These are phyloP conservation scores for Lasiosphaeria ovina DNA, from an alignment of 495 filamentous ascomycete genomes.

Conservation along the genomic window DNA sequence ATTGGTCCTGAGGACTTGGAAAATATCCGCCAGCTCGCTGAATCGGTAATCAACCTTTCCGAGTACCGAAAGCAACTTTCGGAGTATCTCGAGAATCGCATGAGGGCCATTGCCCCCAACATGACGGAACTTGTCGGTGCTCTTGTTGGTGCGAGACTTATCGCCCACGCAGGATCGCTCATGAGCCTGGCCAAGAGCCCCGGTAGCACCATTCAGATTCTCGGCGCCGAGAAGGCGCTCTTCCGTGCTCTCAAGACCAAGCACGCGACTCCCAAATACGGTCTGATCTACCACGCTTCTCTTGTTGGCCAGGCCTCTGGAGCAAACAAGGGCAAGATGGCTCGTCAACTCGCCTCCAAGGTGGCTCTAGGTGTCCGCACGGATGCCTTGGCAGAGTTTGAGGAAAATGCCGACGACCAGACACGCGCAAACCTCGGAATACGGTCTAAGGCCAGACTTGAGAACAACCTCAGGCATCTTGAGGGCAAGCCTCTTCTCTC, in stretches of 20 bases:
- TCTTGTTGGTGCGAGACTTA: constrained; percentile 90
- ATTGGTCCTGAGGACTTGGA: constrained; percentile 85
- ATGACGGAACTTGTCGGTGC: constrained; percentile 91
- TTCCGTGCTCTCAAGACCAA: constrained; percentile 99
- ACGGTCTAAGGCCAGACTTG: constrained; percentile 70
- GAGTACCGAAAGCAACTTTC: constrained; percentile 87
- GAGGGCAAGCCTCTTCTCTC: constrained; percentile 88
- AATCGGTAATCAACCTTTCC: constrained; percentile 87
- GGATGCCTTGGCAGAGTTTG: constrained; percentile 80
- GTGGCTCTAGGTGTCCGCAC: constrained; percentile 88
- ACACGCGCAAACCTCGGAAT: constrained; percentile 77
- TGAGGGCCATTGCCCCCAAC: constrained; percentile 97
- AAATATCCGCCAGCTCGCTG: constrained; percentile 84
- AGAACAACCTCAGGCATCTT: constrained; percentile 77
- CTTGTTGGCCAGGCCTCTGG: constrained; percentile 95
- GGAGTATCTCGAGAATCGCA: constrained; percentile 84
- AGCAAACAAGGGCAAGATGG: constrained; percentile 99
- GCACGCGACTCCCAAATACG: constrained; percentile 98
- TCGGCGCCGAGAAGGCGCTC: constrained; percentile 97
- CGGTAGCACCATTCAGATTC: constrained; percentile 93
- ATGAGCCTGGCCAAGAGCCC: constrained; percentile 96
- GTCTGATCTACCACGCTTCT: constrained; percentile 97
- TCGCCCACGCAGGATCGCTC: constrained; percentile 91
- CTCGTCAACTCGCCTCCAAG: constrained; percentile 91
- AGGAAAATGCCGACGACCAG: constrained; percentile 76